phyloP scores from a whole-genome alignment of 2,329 filamentous ascomycete species.

The Aspergillus pseudoviridinutans region DNA sequence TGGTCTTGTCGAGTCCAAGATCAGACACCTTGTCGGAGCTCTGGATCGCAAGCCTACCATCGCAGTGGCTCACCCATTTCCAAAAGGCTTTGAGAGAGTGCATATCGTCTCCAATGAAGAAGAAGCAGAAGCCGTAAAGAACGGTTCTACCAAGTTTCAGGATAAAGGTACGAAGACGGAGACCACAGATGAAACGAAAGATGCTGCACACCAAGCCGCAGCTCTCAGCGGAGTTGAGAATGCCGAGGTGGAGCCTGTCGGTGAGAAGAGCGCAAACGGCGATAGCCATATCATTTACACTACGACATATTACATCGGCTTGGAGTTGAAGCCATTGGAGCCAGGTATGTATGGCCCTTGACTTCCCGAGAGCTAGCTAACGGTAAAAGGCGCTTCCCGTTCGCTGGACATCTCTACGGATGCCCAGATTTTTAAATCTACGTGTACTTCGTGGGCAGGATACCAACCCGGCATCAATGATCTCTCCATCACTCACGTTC shows the following conservation, averaged over 20 bases:
- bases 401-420: slow-evolving; percentile 62
- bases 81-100: slow-evolving; percentile 82
- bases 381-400: slow-evolving; percentile 40
- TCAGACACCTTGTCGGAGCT: slow-evolving; percentile 76
- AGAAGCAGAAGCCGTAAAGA: slow-evolving; percentile 59
- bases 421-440: slow-evolving; percentile 80
- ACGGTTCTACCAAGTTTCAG: slow-evolving; percentile 60
- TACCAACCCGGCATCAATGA: slow-evolving; percentile 73
- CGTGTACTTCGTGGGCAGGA: slow-evolving; percentile 70
- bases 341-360: slow-evolving; percentile 55
- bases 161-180: slow-evolving; percentile 50
- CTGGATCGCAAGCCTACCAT: slow-evolving; percentile 79
- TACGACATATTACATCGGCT: slow-evolving; percentile 89
- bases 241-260: slow-evolving; percentile 29
- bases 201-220: slow-evolving; percentile 48
- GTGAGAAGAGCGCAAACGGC: slow-evolving; percentile 35
- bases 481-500: slow-evolving; percentile 75
- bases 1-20: slow-evolving; percentile 88
- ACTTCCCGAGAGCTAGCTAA: slow-evolving; percentile 26
- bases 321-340: slow-evolving; percentile 69
- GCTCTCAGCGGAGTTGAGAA: slow-evolving; percentile 44
- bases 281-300: slow-evolving; percentile 65
- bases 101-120: slow-evolving; percentile 65
- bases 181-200: slow-evolving; percentile 49
- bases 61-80: slow-evolving; percentile 81